These are phyloP conservation scores for Trypanosoma avium DNA, from an alignment of 208 protist genomes.

Conservation along the genomic window DNA sequence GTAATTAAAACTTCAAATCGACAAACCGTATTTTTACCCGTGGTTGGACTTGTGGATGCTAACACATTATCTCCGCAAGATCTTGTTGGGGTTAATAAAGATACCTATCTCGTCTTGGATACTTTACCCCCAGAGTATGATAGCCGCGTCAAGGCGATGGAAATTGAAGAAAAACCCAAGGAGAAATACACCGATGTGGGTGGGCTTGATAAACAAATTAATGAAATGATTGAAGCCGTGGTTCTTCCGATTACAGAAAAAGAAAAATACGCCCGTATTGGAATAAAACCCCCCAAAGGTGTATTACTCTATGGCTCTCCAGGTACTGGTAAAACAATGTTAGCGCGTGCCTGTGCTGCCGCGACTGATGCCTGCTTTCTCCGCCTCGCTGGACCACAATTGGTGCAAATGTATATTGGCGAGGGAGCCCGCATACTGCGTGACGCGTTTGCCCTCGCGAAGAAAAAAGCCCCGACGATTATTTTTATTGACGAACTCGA, in stretches of 20 bases:
- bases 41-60: slow-evolving; percentile 99
- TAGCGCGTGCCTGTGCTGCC: slow-evolving; percentile 99
- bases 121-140: slow-evolving; percentile 99
- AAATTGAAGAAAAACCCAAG: slow-evolving; percentile 99
- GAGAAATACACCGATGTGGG: slow-evolving; percentile 99
- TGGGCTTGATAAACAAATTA: slow-evolving; percentile 99
- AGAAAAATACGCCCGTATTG: slow-evolving; percentile 98
- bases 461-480: slow-evolving; percentile 99
- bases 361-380: slow-evolving; percentile 99
- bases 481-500: slow-evolving; percentile 99
- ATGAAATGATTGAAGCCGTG: slow-evolving; percentile 98
- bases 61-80: slow-evolving; percentile 97
- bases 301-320: slow-evolving; percentile 97
- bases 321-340: slow-evolving; percentile 97
- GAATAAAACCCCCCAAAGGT: slow-evolving; percentile 99
- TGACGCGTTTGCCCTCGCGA: slow-evolving; percentile 99
- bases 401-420: slow-evolving; percentile 98
- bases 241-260: slow-evolving; percentile 99
- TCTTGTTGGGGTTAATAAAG: slow-evolving; percentile 99
- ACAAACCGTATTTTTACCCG: slow-evolving; percentile 99
- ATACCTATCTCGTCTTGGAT: slow-evolving; percentile 99
- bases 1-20: slow-evolving; percentile 99
- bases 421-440: slow-evolving; percentile 99
- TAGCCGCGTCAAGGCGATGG: slow-evolving; percentile 99
- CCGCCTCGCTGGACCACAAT: slow-evolving; percentile 99